Conservation (phyloP, 1,139 yeast species). For the Candida neerlandica region DNA sequence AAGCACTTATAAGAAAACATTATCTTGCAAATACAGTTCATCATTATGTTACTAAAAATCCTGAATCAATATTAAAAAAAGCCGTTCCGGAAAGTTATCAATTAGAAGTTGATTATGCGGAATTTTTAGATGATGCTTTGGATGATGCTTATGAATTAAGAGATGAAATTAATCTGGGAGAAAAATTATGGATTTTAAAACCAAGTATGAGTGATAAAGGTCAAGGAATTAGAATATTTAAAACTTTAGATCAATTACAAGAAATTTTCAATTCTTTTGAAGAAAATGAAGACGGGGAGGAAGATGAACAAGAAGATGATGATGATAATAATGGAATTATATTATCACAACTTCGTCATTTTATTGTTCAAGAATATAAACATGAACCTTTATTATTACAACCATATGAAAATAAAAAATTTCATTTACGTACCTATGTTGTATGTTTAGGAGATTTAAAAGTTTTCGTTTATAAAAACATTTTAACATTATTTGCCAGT, state of each 20-base stretch:
- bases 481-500: conserved; percentile 80
- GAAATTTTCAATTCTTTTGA: conserved; percentile 83
- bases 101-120: conserved; percentile 94
- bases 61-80: conserved; percentile 56
- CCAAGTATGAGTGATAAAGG: conserved; percentile 98
- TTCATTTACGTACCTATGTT: conserved; percentile 89
- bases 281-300: conserved; percentile 61
- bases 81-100: conserved; percentile 79
- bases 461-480: conserved; percentile 77
- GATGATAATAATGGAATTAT: conserved; percentile 60
- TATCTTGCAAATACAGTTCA: conserved; percentile 80
- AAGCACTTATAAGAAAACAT: conserved; percentile 88
- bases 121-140: conserved; percentile 87
- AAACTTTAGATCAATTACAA: conserved; percentile 77
- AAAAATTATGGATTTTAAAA: conserved; percentile 83
- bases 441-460: conserved; percentile 70
- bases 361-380: conserved; percentile 82
- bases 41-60: conserved; percentile 72
- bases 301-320: conserved; percentile 30
- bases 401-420: conserved; percentile 68
- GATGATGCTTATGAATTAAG: conserved; percentile 91
- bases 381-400: conserved; percentile 65
- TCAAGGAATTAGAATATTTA: conserved; percentile 87
- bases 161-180: conserved; percentile 66
- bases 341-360: conserved; percentile 86